These are phyloP conservation scores for Westerdykella sp. DNA, from an alignment of 2,329 filamentous ascomycete species.

Conservation along the genomic window DNA sequence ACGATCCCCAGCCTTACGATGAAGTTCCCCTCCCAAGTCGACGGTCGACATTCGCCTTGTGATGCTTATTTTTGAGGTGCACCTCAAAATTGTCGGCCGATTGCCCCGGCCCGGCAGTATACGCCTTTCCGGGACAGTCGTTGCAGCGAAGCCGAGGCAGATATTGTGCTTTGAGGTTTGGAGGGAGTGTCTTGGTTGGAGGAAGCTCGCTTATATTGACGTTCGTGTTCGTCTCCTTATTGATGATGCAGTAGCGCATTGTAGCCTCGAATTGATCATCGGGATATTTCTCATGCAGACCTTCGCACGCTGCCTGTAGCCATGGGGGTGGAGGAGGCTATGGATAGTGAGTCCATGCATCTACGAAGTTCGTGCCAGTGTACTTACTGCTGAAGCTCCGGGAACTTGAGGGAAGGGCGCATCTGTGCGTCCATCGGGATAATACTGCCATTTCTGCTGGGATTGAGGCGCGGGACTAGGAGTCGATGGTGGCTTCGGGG, in stretches of 20 bases:
- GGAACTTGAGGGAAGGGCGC: constrained; percentile 54
- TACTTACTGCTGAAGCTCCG: constrained; percentile 58
- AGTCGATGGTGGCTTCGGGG: constrained; percentile 28
- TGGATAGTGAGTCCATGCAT: constrained; percentile 11
- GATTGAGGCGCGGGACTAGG: constrained; percentile 31
- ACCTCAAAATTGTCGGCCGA: constrained; percentile 89
- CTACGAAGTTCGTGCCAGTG: background rate
- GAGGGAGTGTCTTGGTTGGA: constrained; percentile 48
- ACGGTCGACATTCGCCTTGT: constrained; percentile 43
- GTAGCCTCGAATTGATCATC: constrained; percentile 79
- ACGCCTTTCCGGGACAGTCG: constrained; percentile 89
- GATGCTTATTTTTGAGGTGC: constrained; percentile 77
- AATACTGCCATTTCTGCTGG: constrained; percentile 33
- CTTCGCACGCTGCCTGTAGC: constrained; percentile 68
- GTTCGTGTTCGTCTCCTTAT: constrained; percentile 62
- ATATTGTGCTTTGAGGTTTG: constrained; percentile 70
- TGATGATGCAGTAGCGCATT: constrained; percentile 84
- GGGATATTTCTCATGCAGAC: constrained; percentile 64
- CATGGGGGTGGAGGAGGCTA: constrained; percentile 82
- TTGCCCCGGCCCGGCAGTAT: constrained; percentile 79
- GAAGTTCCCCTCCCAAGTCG: constrained; percentile 17
- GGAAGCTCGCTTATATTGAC: constrained; percentile 48
- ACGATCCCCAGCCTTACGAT: background rate
- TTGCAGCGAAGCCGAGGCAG: constrained; percentile 84
- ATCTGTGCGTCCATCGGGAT: constrained; percentile 55